phyloP scores from a whole-genome alignment of 140 eudicot species.

The Ambrosia hybrid region DNA sequence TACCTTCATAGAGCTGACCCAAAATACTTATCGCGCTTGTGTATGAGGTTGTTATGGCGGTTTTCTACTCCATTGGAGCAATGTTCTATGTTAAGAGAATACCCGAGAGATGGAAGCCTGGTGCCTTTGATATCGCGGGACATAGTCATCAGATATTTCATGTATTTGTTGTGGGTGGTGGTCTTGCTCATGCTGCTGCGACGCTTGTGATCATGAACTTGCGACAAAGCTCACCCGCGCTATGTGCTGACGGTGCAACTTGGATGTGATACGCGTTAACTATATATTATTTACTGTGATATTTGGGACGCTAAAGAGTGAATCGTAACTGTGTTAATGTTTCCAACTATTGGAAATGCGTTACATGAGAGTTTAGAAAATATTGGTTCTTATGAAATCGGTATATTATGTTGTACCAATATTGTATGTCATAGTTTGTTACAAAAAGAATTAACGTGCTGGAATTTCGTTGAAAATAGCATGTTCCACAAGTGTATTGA shows the following conservation, averaged over 20 bases:
- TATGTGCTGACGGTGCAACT: slow-evolving; percentile 28
- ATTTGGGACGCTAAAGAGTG: slow-evolving; percentile 1
- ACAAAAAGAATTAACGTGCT: background rate
- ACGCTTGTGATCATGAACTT: slow-evolving; percentile 73
- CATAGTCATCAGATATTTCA: slow-evolving; percentile 96
- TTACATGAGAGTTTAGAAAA: slow-evolving; percentile 19
- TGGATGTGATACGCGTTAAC: slow-evolving; percentile 26
- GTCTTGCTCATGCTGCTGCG: slow-evolving; percentile 79
- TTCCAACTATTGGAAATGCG: slow-evolving; percentile 4
- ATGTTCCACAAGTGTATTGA: background rate
- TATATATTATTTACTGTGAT: background rate
- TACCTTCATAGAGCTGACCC: slow-evolving; percentile 49
- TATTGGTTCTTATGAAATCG: too few species aligned
- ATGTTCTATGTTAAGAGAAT: slow-evolving; percentile 69
- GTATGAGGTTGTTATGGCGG: slow-evolving; percentile 74
- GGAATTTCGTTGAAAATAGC: background rate
- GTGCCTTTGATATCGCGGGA: slow-evolving; percentile 82
- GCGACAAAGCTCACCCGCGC: slow-evolving; percentile 46
- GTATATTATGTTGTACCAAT: slow-evolving; percentile 8
- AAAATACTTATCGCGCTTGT: slow-evolving; percentile 51
- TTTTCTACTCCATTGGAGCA: slow-evolving; percentile 61
- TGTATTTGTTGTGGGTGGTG: slow-evolving; percentile 83
- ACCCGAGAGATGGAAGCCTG: slow-evolving; percentile 96
- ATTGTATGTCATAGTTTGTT: slow-evolving; percentile 5
- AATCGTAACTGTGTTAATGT: background rate